Percentiles rank a stretch among this genome's conserved stretches.
phyloP scores from a whole-genome alignment of 73 alveolate species.

The Stentor roeselii region DNA sequence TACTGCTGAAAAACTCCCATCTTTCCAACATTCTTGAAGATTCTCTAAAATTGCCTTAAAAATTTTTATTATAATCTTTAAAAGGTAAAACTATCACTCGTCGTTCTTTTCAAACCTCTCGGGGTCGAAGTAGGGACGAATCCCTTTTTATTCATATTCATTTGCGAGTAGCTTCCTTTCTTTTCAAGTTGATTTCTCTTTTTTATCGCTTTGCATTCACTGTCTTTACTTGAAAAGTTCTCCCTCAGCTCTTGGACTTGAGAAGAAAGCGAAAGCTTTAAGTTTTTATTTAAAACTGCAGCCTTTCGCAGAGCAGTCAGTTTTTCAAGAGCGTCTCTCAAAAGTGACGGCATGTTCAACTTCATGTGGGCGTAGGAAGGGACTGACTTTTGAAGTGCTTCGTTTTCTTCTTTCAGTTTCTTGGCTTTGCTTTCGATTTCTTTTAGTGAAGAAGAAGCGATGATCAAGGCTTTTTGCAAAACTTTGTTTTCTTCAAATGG shows the following conservation, averaged over 20 bases:
- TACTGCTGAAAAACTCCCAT: too few species aligned
- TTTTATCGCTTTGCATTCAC: background rate
- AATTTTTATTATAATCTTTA: too few species aligned
- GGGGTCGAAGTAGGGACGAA: background rate
- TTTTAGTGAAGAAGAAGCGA: background rate
- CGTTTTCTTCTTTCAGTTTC: constrained; percentile 1
- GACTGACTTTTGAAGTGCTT: background rate
- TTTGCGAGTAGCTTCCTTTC: constrained; percentile 22
- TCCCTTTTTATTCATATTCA: background rate
- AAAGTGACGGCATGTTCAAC: background rate
- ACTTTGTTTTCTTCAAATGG: background rate
- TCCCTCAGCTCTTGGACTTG: constrained; percentile 7
- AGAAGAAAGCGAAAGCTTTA: background rate
- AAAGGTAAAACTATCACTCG: background rate
- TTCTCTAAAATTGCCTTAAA: too few species aligned
- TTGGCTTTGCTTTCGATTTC: background rate
- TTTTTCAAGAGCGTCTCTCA: background rate
- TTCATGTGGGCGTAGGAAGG: background rate
- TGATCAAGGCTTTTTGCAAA: background rate
- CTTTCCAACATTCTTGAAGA: too few species aligned
- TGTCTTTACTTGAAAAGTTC: background rate
- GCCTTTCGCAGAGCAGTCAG: constrained; percentile 15
- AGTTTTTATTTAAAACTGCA: background rate
- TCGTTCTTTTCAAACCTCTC: too few species aligned
- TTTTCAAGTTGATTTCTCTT: background rate